Evolutionary conservation across 306 rosid species (phyloP), one percentile per base, ranked within the genome.

Genomic region (Rosa lucieae): DNA sequence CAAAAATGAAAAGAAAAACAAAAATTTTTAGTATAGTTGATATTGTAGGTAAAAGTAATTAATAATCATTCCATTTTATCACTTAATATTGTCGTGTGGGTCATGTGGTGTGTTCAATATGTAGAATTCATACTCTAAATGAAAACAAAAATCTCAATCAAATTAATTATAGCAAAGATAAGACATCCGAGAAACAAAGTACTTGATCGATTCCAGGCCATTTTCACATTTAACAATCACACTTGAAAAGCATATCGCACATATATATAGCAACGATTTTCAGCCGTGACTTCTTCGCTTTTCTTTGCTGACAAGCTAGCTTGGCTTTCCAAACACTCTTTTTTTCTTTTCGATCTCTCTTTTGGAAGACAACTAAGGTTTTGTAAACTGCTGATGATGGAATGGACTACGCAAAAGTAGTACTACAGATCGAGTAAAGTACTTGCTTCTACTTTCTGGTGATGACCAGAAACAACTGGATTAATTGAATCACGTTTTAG

Each of bases 401-500:
- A 29, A 39, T 32, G 5, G 42, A 12, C 6, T 9, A 5, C n/a
- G 5, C 43, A 35, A 63, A 63, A 62, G 68, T 5, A 62, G 42
- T 73, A 53, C 39, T 61, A 59, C 66, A 23, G 35, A 23, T 55
- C 11, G 4, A 18, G 61, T 20, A 18, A 20, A 10, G 39, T 61
- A 10, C 37, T 9, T 26, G 7, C 39, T 53, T 62, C 62, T 59
- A 9, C 84, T 67, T 75, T 59, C 20, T 10, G 59, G 72, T 70
- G 84, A 73, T 77, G 74, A 49, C 83, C 4, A 69, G 5, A 78
- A 80, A 44, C 65, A 43, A 13, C 76, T 59, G 1, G 35, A 76
- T 84, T 61, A 79, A 67, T 76, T 79, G 82, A 81, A 84, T 77
- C 89, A 82, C 80, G 77, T 84, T 86, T 82, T 75, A 55, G 6